Conservation (phyloP, 371 early-diverging fungal genomes). For the Apophysomyces variabilis region DNA sequence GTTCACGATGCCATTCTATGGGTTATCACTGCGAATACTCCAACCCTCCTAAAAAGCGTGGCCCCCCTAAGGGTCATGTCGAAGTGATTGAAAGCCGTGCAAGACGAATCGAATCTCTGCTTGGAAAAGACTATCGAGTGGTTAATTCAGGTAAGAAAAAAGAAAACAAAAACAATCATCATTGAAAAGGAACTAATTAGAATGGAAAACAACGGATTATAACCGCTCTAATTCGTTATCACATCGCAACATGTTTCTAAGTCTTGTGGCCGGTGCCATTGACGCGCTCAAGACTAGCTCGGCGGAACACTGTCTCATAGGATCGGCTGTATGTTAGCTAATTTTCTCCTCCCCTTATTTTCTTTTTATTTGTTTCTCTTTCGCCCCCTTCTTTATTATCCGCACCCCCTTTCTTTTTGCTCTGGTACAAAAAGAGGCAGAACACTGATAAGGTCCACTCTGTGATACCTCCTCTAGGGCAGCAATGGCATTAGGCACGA, state of each 20-base stretch:
- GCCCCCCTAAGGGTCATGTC: slow-evolving; percentile 78
- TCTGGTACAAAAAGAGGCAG: slow-evolving; percentile 13
- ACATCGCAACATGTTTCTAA: slow-evolving; percentile 10
- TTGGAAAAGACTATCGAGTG: slow-evolving; percentile 21
- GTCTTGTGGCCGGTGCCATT: slow-evolving; percentile 14
- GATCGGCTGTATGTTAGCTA: slow-evolving; percentile 30
- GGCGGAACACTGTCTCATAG: slow-evolving; percentile 3
- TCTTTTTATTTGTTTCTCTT: neutral
- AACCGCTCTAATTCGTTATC: neutral
- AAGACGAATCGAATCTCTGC: slow-evolving; percentile 69
- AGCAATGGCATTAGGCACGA: slow-evolving; percentile 39
- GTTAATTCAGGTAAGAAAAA: neutral
- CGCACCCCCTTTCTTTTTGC: neutral
- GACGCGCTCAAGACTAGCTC: slow-evolving; percentile 10
- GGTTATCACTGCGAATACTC: slow-evolving; percentile 46
- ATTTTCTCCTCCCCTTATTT: neutral
- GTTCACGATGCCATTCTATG: slow-evolving; percentile 45
- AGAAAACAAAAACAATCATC: neutral
- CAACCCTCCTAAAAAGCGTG: slow-evolving; percentile 56
- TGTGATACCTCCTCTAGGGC: slow-evolving; percentile 49
- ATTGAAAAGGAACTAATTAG: too few relatives aligned
- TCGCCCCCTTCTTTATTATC: neutral
- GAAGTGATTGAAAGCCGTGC: slow-evolving; percentile 75
- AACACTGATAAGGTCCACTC: slow-evolving; percentile 57
- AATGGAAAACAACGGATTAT: neutral